phyloP scores from a whole-genome alignment of 192 early-diverging fungal species.

The Podila epigama region DNA sequence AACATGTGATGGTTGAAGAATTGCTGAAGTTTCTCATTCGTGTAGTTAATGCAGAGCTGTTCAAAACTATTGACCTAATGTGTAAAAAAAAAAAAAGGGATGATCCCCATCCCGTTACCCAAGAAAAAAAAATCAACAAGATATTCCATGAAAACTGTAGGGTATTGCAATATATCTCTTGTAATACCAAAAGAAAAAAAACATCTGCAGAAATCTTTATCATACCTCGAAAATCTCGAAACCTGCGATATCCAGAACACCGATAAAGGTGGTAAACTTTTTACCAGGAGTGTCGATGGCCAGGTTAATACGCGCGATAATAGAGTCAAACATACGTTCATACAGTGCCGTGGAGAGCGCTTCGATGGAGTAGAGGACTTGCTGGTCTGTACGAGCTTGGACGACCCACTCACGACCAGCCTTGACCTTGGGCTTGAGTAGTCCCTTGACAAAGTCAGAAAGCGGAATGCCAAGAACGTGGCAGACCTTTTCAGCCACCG shows the following conservation, averaged over 20 bases:
- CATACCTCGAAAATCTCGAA: constrained; percentile 97
- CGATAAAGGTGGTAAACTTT: constrained; percentile 86
- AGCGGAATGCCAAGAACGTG: constrained; percentile 92
- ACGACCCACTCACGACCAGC: constrained; percentile 97
- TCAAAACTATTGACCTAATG: constrained; percentile 93
- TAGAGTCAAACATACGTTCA: constrained; percentile 93
- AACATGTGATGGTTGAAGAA: constrained; percentile 99
- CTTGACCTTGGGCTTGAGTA: constrained; percentile 91
- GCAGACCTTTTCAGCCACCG: constrained; percentile 87
- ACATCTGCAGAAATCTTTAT: not conserved
- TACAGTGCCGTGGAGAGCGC: constrained; percentile 91
- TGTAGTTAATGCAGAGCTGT: constrained; percentile 99
- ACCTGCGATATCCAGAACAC: constrained; percentile 98
- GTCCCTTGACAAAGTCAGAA: constrained; percentile 83
- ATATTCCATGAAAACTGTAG: no score
- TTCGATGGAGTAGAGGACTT: constrained; percentile 90
- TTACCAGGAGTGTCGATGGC: constrained; percentile 72
- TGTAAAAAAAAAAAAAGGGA: not conserved
- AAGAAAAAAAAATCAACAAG: no score
- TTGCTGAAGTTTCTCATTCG: constrained; percentile 98
- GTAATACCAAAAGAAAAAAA: not conserved
- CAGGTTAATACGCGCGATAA: constrained; percentile 90
- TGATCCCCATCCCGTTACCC: not conserved
- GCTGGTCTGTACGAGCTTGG: constrained; percentile 85
- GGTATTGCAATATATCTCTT: not conserved